Percentiles rank a stretch among this genome's conserved stretches.
phyloP scores from a whole-genome alignment of 192 early-diverging fungal species.

The Coemansia sp. region DNA sequence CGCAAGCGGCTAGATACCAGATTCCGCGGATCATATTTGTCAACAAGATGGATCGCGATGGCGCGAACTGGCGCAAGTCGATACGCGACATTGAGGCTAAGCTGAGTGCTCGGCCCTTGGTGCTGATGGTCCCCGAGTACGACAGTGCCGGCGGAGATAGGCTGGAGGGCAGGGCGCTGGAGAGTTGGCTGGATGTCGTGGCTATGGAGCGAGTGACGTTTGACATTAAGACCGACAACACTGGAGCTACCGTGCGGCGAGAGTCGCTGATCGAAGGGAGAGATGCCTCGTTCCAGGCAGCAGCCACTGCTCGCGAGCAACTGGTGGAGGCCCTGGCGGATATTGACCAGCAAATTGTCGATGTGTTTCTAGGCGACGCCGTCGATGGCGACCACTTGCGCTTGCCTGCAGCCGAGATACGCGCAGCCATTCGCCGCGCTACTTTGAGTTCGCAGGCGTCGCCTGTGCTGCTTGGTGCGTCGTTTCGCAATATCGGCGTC shows the following conservation, averaged over 20 bases:
- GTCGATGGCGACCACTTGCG: constrained; percentile 75
- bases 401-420: constrained; percentile 65
- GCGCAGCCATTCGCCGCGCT: constrained; percentile 68
- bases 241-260: constrained; percentile 26
- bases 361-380: constrained; percentile 70
- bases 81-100: constrained; percentile 59
- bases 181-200: constrained; percentile 75
- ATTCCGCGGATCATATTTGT: constrained; percentile 87
- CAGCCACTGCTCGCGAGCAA: constrained; percentile 61
- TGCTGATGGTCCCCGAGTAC: constrained; percentile 71
- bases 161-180: constrained; percentile 55
- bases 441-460: constrained; percentile 71
- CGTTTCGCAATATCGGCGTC: constrained; percentile 90
- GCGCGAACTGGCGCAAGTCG: constrained; percentile 41
- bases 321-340: constrained; percentile 86
- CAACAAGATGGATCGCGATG: constrained; percentile 98
- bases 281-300: constrained; percentile 50
- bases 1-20: constrained; percentile 79
- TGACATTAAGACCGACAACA: constrained; percentile 15
- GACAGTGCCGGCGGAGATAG: neutral
- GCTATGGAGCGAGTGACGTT: constrained; percentile 58
- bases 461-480: constrained; percentile 88
- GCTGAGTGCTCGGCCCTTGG: constrained; percentile 66
- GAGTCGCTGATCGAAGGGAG: neutral
- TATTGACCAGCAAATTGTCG: constrained; percentile 82